Evolutionary conservation across 495 filamentous ascomycete genomes (phyloP), one percentile per base, ranked within the genome.

Genomic region (Aspergillus mulundensis): DNA sequence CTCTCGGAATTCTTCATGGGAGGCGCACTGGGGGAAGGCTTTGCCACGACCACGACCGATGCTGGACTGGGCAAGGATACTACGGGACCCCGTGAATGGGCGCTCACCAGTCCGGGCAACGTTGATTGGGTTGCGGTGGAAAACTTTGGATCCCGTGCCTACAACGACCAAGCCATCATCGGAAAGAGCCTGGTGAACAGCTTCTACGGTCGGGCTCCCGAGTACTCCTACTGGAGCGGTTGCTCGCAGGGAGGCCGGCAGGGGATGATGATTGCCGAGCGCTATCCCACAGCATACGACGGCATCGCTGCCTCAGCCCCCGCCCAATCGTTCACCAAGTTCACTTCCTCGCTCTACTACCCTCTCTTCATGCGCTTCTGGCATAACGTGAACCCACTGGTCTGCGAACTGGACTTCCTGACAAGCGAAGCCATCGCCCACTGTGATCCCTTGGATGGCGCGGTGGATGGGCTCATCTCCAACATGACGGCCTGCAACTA

Each of bases 221-320:
- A 43, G 12, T 68, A 75, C 34, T 69, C 68, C 1, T 80, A 80
- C 54, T 81, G 75, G 61, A 63, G 69, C 5, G 78, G 77, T 0
- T 81, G 78, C 64, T 78, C 75, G 7, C 70, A 68, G 21, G 78
- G 76, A 3, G 78, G 78, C 14, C 64, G 72, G 12, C 72, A 81
- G 60, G 78, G 77, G 10, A 60, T 74, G 21, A 72, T 71, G 60
- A 53, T 67, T 6, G 73, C 71, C 7, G 68, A 78, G 52, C 61
- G 69, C 23, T 77, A 66, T 58, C 77, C 77, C 0, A 61, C 59
- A 7, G 65, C 70, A 5, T 80, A 82, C 58, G 82, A 89, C 59
- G 86, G 86, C n/a, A 81, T 84, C 15, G 61, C 87, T n/a, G 76
- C 78, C 16, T 79, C 76, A 6, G 76, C 81, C 16, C 78, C 70